Base-by-base conservation (phyloP, 805 yeast species). In the Cyberlindnera euphorbiae region DNA sequence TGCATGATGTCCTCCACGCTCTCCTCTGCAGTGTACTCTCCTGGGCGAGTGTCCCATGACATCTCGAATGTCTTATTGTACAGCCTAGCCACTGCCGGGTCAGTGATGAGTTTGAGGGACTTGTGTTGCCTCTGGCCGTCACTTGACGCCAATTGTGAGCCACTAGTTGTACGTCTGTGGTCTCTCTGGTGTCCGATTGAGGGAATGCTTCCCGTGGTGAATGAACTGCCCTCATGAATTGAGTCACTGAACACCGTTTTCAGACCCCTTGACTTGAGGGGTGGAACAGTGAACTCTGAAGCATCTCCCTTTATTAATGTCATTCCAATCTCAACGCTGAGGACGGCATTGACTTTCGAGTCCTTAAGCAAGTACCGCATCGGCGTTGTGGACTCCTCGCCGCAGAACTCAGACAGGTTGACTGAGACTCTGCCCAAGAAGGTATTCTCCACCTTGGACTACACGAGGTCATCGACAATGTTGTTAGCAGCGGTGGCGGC, bases 331-430 rank as follows among this genome's bases (percentile, higher is more conserved):
- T 79, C 69, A 28, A 86, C 42, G 41, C 72, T 79, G 26, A 82
- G 58, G n/a, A 86, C 82, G 3, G 94, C 80, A 56, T 90, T 90
- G 14, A 90, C 77, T 46, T 86, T 85, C 2, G 95, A 82, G 18
- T 85, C 73, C 49, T 80, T 80, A 25, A 90, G 64, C 29, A 90
- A 61, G 49, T 82, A 87, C 43, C 84, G 67, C 43, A 81, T 69
- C 2, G 79, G 66, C 4, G 43, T 40, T 35, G 70, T 68, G 22
- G 67, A 64, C 36, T 72, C 75, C 45, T 47, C 58, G 18, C 62
- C 58, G 5, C 81, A 71, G 55, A 80, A 86, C 49, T 87, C 94
- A 0, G 90, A 62, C 28, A 89, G 54, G 51, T 88, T 82, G 23
- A 90, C 60, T 28, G 67, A 75, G 13, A 88, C 63, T 13, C 59